A percentile compares a stretch with the other conserved stretches of the same genome.
These are phyloP conservation scores for Salix suchowensis DNA, from an alignment of 345 rosid genomes.

Conservation along the genomic window DNA sequence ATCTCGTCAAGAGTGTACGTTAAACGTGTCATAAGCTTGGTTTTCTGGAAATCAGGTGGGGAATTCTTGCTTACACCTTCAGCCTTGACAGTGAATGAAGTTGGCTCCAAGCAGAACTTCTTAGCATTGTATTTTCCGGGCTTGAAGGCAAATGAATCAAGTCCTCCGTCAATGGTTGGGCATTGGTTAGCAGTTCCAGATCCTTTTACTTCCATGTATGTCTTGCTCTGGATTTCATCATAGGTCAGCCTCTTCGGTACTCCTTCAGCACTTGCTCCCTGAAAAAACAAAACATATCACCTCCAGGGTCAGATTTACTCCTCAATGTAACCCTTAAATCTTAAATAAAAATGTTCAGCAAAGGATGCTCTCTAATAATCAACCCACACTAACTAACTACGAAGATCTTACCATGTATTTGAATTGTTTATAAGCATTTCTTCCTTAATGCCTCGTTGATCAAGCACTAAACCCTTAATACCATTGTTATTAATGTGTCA, in stretches of 20 bases:
- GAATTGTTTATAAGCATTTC: too few species aligned
- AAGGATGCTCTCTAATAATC: background rate
- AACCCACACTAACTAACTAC: background rate
- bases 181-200: conserved; percentile 95
- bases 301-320: background rate
- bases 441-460: background rate
- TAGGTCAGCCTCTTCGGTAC: conserved; percentile 80
- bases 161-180: conserved; percentile 78
- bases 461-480: background rate
- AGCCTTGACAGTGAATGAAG: conserved; percentile 96
- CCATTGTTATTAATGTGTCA: background rate
- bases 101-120: conserved; percentile 90
- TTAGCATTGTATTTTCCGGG: conserved; percentile 76
- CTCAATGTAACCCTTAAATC: background rate
- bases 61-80: conserved; percentile 75
- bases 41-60: conserved; percentile 84
- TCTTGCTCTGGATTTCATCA: conserved; percentile 93
- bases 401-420: background rate
- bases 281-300: background rate
- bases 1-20: conserved; percentile 96
- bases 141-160: conserved; percentile 65
- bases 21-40: conserved; percentile 96
- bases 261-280: conserved; percentile 96
- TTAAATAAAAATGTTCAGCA: background rate
- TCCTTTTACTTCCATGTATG: conserved; percentile 93